phyloP scores from a whole-genome alignment of 202 grass and related monocot species.

The Setaria italica region DNA sequence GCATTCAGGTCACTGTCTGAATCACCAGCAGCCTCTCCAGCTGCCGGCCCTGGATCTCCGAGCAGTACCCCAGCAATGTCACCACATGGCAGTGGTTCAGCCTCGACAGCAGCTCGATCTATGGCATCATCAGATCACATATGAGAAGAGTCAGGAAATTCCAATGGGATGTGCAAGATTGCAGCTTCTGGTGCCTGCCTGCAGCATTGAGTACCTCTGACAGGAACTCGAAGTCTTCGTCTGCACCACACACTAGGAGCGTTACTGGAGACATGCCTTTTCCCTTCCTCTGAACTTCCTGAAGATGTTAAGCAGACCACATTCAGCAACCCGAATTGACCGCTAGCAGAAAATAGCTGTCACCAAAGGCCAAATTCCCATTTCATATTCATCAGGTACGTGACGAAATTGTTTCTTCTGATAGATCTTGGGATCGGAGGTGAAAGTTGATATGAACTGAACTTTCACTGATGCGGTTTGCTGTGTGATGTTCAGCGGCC shows the following conservation, averaged over 20 bases:
- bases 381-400: too few relatives aligned
- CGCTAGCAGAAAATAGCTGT: too few relatives aligned
- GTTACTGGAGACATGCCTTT: slow-evolving; percentile 70
- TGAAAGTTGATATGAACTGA: too few relatives aligned
- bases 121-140: not conserved
- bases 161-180: not conserved
- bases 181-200: not conserved
- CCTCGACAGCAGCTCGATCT: slow-evolving; percentile 94
- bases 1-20: not conserved
- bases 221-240: slow-evolving; percentile 80
- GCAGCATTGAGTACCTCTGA: slow-evolving; percentile 62
- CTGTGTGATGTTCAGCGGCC: not conserved
- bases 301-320: slow-evolving; percentile 21
- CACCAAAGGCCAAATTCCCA: too few relatives aligned
- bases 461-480: too few relatives aligned
- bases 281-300: slow-evolving; percentile 61
- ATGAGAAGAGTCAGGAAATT: not conserved
- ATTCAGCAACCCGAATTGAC: slow-evolving; percentile 13
- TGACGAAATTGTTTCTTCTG: too few relatives aligned
- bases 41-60: slow-evolving; percentile 77
- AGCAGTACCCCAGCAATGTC: slow-evolving; percentile 90
- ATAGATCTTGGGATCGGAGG: too few relatives aligned
- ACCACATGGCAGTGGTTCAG: slow-evolving; percentile 97
- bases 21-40: slow-evolving; percentile 72
- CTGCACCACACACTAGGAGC: slow-evolving; percentile 73